Evolutionary conservation across 2,329 filamentous ascomycete genomes (phyloP).

Genomic region (Fusarium citri): DNA sequence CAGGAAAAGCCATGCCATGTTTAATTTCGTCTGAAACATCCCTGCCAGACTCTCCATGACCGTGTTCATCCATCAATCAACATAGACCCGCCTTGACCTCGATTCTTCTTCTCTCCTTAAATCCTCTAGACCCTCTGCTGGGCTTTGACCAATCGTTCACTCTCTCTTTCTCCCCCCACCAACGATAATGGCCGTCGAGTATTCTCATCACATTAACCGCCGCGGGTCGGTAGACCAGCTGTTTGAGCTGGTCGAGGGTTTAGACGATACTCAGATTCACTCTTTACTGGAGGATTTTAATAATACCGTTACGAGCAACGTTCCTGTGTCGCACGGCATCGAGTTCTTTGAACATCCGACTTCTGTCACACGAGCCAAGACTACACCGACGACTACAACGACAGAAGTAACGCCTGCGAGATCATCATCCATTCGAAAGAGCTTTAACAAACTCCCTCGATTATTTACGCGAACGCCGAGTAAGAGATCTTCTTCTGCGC

Average conservation of each 20-base stretch:
- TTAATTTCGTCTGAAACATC: constrained; percentile 30
- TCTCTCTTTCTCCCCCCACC: constrained; percentile 11
- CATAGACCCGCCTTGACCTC: not conserved
- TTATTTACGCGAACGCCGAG: constrained; percentile 37
- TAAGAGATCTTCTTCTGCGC: constrained; percentile 28
- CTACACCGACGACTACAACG: not conserved
- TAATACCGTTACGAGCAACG: constrained; percentile 39
- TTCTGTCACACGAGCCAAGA: constrained; percentile 5
- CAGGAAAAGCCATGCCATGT: not conserved
- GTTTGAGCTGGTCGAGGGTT: constrained; percentile 38
- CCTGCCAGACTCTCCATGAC: constrained; percentile 3
- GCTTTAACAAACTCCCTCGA: constrained; percentile 34
- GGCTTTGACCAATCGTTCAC: constrained; percentile 34
- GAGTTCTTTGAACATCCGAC: constrained; percentile 34
- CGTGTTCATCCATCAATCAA: not conserved
- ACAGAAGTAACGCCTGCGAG: constrained; percentile 15
- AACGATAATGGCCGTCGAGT: constrained; percentile 20
- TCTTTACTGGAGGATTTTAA: constrained; percentile 38
- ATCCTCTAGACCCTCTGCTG: not conserved
- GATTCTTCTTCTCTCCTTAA: constrained; percentile 11
- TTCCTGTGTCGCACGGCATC: constrained; percentile 39
- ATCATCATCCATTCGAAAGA: constrained; percentile 29
- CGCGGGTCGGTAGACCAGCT: constrained; percentile 42
- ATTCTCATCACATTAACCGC: constrained; percentile 15
- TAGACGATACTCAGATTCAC: constrained; percentile 39